Evolutionary conservation across 2,329 filamentous ascomycete genomes (phyloP).

Genomic region (Verticillium tricorpus): DNA sequence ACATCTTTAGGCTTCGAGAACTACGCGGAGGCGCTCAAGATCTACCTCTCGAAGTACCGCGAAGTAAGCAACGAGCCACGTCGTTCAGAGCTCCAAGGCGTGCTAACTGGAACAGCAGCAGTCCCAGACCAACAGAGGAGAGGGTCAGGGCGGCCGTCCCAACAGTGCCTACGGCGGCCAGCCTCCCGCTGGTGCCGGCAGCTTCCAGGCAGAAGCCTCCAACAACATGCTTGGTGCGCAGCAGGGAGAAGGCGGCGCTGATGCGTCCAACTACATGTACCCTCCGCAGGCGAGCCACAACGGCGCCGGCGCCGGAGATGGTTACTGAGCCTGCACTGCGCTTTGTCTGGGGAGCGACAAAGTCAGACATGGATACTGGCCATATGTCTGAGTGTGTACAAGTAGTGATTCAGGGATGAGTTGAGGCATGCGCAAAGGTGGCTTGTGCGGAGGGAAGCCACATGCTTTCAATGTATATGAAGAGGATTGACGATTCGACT

Average conservation of each 20-base stretch:
- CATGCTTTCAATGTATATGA: neutral
- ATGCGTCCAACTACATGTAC: constrained; percentile 46
- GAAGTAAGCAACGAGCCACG: constrained; percentile 62
- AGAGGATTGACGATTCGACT: neutral
- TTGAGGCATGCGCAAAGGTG: neutral
- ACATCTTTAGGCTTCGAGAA: constrained; percentile 98
- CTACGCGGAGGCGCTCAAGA: constrained; percentile 95
- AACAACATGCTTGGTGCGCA: constrained; percentile 31
- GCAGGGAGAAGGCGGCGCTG: constrained; percentile 37
- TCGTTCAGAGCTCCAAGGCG: neutral
- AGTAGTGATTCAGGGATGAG: constrained; percentile 19
- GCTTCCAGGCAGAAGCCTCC: constrained; percentile 37
- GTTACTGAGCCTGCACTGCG: constrained; percentile 31
- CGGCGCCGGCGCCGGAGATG: constrained; percentile 47
- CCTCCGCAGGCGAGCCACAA: constrained; percentile 52
- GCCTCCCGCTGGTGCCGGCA: constrained; percentile 36
- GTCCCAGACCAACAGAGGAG: constrained; percentile 63
- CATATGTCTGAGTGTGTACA: constrained; percentile 26
- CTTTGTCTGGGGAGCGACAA: neutral
- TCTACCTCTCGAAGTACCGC: constrained; percentile 94
- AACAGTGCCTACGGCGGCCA: constrained; percentile 45
- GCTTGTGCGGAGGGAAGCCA: neutral
- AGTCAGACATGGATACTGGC: constrained; percentile 1
- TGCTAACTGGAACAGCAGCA: constrained; percentile 9
- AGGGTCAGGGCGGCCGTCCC: constrained; percentile 45